Conservation (phyloP, 305 asterid species). For the Fraxinus velutina region DNA sequence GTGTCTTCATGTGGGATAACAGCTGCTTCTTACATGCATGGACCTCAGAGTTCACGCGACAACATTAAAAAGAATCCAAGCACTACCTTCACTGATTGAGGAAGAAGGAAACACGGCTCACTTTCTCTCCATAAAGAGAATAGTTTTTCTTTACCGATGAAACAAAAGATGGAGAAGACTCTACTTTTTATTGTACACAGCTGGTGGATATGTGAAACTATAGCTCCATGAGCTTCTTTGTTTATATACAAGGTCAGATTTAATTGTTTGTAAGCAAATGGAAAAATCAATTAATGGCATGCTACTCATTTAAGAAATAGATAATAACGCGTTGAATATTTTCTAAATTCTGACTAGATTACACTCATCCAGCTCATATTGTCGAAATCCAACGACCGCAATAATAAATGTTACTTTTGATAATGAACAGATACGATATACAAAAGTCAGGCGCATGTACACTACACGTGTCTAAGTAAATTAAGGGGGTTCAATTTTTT, state of each 20-base stretch:
- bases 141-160: neutral
- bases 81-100: neutral
- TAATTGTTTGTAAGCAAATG: constrained; percentile 9
- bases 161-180: neutral
- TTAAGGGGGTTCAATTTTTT: neutral
- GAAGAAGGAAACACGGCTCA: neutral
- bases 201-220: neutral
- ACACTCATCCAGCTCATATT: neutral
- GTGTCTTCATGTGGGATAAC: neutral
- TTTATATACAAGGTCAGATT: neutral
- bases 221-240: neutral
- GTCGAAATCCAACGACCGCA: neutral
- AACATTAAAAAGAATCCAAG: neutral
- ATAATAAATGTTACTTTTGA: neutral
- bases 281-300: neutral
- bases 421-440: neutral
- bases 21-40: neutral
- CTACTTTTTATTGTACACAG: neutral
- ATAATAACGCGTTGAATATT: neutral
- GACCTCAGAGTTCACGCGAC: neutral
- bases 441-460: neutral
- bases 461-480: neutral
- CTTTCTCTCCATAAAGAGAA: neutral
- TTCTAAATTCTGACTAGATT: neutral
- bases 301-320: neutral